phyloP scores from a whole-genome alignment of 139 green algal species.

The Chlorella vulgaris region DNA sequence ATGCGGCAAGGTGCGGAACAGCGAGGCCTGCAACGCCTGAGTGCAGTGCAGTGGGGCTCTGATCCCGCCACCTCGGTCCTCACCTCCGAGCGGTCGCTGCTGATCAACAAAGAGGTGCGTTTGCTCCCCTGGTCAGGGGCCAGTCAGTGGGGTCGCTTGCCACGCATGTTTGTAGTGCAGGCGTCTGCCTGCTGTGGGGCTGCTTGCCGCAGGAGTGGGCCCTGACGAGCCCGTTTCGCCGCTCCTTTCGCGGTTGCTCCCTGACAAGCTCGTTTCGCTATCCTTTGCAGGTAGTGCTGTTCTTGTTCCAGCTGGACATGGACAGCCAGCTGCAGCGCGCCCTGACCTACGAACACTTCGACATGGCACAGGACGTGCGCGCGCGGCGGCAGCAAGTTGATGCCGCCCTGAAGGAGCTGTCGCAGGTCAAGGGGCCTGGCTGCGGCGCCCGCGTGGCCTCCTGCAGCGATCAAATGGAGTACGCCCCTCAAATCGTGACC shows the following conservation, averaged over 20 bases:
- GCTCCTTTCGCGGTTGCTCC: too few species aligned
- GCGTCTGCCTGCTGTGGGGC: too few species aligned
- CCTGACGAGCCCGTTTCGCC: too few species aligned
- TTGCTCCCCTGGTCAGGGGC: too few species aligned
- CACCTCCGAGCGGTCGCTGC: constrained; percentile 47
- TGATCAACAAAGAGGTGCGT: constrained; percentile 70
- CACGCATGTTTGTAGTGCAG: too few species aligned
- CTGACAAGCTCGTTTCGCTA: too few species aligned
- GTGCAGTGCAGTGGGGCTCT: not conserved
- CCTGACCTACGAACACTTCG: constrained; percentile 81
- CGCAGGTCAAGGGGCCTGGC: constrained; percentile 63
- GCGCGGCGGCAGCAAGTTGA: constrained; percentile 67
- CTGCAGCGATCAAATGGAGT: constrained; percentile 9
- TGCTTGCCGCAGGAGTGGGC: too few species aligned
- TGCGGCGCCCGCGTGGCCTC: constrained; percentile 49
- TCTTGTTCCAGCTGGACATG: constrained; percentile 80
- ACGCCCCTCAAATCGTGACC: constrained; percentile 27
- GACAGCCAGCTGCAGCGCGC: constrained; percentile 79
- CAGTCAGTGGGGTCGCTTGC: too few species aligned
- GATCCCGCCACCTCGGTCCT: not conserved
- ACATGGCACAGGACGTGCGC: constrained; percentile 67
- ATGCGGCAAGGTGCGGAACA: not conserved
- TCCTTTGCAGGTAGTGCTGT: constrained; percentile 54
- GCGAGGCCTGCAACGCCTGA: not conserved
- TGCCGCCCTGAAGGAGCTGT: constrained; percentile 56